phyloP scores from a whole-genome alignment of 176 grass and related monocot genomes.

The Hyparrhenia diplandra region DNA sequence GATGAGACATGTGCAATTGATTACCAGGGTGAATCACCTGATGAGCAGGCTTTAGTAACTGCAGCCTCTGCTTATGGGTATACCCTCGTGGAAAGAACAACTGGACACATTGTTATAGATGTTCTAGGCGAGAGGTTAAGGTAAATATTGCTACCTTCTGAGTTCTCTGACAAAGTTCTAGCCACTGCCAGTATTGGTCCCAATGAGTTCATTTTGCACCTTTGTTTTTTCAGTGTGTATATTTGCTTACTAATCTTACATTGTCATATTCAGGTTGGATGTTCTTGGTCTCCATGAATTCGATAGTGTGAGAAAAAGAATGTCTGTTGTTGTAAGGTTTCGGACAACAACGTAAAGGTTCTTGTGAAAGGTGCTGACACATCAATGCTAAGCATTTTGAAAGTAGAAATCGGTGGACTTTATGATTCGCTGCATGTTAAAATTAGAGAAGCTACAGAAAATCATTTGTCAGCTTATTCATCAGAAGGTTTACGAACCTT shows the following conservation, averaged over 20 bases:
- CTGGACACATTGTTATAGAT: slow-evolving; percentile 91
- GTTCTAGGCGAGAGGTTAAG: slow-evolving; percentile 80
- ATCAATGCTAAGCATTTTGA: slow-evolving; percentile 88
- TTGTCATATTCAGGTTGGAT: slow-evolving; percentile 74
- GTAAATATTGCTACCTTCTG: slow-evolving; percentile 32
- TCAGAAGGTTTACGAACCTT: slow-evolving; percentile 82
- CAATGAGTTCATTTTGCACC: slow-evolving; percentile 14
- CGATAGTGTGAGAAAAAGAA: slow-evolving; percentile 96
- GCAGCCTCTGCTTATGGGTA: slow-evolving; percentile 89
- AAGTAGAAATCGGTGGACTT: slow-evolving; percentile 21
- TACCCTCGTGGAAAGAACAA: slow-evolving; percentile 86
- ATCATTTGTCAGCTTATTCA: slow-evolving; percentile 72
- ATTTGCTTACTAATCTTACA: slow-evolving; percentile 20
- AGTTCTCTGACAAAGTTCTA: neutral
- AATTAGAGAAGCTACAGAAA: slow-evolving; percentile 65
- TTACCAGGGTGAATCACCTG: slow-evolving; percentile 98
- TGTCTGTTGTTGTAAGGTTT: slow-evolving; percentile 97
- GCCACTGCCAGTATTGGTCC: no score
- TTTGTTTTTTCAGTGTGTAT: slow-evolving; percentile 12
- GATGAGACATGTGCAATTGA: slow-evolving; percentile 57
- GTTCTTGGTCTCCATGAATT: slow-evolving; percentile 99
- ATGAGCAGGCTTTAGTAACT: slow-evolving; percentile 93
- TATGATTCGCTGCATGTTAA: slow-evolving; percentile 43
- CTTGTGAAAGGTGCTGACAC: slow-evolving; percentile 98
- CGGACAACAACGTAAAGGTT: slow-evolving; percentile 85